These are phyloP conservation scores for Malassezia globosa DNA, from an alignment of 1,284 basidiomycete species.

Conservation along the genomic window DNA sequence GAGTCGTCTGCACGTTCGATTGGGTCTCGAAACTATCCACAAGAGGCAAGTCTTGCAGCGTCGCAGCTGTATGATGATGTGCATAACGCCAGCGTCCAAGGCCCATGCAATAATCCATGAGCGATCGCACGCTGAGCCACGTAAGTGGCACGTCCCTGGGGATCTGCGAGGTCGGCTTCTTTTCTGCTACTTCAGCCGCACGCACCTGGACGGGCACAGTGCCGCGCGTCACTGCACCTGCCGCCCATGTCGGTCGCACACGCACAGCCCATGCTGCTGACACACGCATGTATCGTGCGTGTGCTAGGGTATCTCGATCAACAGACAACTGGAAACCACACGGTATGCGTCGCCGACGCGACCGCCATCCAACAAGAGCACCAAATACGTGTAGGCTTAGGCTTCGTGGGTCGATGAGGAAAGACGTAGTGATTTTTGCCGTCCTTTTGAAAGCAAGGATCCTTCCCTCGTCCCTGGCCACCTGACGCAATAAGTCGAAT, in stretches of 20 bases:
- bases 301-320: no score
- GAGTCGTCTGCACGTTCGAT: background rate
- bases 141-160: background rate
- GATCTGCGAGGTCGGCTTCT: background rate
- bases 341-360: no score
- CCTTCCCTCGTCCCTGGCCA: no score
- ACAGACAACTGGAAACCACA: no score
- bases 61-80: background rate
- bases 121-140: slow-evolving; percentile 10
- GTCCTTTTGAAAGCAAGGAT: no score
- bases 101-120: slow-evolving; percentile 13
- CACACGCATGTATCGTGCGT: background rate
- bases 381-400: no score
- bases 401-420: no score
- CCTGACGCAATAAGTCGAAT: no score
- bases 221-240: background rate
- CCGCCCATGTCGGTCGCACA: background rate
- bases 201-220: background rate
- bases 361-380: no score
- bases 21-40: background rate
- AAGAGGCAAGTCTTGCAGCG: slow-evolving; percentile 9
- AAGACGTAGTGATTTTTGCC: no score
- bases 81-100: slow-evolving; percentile 1
- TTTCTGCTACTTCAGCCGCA: no score
- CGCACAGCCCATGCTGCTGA: background rate